Conservation (phyloP, 1,284 basidiomycete species). For the Papiliotrema nemorosa region DNA sequence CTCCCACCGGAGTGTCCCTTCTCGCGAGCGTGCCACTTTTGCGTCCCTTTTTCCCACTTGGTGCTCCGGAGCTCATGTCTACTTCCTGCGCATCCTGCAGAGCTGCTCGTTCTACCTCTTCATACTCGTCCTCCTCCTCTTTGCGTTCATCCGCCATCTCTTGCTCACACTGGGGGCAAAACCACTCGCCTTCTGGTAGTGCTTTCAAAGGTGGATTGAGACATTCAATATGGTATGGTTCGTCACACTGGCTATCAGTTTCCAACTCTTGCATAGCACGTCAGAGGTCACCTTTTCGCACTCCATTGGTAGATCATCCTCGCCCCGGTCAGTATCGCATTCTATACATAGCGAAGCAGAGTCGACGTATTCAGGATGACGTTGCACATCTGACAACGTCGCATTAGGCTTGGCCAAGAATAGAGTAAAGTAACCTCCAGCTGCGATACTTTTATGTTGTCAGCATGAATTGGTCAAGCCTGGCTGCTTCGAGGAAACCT, state of each 20-base stretch:
- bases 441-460: conserved; percentile 62
- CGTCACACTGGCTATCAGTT: conserved; percentile 64
- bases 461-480: neutral
- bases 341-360: conserved; percentile 67
- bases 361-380: conserved; percentile 69
- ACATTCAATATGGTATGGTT: conserved; percentile 80
- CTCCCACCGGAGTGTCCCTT: neutral
- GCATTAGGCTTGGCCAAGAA: conserved; percentile 70
- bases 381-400: conserved; percentile 65
- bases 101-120: neutral
- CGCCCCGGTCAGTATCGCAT: conserved; percentile 66
- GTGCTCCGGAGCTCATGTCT: too few relatives aligned
- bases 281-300: conserved; percentile 72
- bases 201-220: conserved; percentile 69
- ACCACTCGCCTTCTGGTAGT: conserved; percentile 89
- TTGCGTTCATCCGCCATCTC: conserved; percentile 8
- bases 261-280: neutral
- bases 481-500: neutral
- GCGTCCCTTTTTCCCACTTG: neutral
- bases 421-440: conserved; percentile 78
- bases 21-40: neutral
- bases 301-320: conserved; percentile 66
- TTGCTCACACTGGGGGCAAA: conserved; percentile 67
- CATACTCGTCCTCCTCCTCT: conserved; percentile 1
- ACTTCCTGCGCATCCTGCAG: too few relatives aligned